Base-by-base conservation (phyloP, 176 grass and related monocot genomes). In the Triticum dicoccoides region DNA sequence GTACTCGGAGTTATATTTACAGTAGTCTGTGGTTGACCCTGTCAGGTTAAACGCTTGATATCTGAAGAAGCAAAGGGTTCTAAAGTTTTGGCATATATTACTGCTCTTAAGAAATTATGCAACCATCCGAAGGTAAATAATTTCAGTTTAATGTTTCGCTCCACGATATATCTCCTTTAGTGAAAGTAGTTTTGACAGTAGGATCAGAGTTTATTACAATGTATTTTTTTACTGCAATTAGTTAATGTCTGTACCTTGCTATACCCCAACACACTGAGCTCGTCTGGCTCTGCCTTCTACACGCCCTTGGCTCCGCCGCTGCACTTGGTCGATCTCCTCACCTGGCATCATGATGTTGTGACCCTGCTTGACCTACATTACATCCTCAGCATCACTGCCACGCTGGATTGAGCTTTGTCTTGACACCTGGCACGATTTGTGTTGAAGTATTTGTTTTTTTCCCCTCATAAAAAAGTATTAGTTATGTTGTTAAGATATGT, bases 81-180 rank as follows among this genome's bases (percentile, higher is more conserved):
- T 61, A 95, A 93, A 83, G 91, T 98, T 95, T 89, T 98, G 77
- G 96, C 96, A 61, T 98, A 92, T 89, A 98, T 98, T 88, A 98
- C 96, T 21, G 94, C 92, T 82, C 93, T 98, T 80, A 98, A 98
- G 79, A 98, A 98, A 84, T 88, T 98, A 81, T 98, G 96, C 88
- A 98, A 98, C 65, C 96, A 98, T 88, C 96, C 96, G 67, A 98
- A 98, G 96, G 96, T 95, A 94, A 87, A 73, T 74, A 70, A 51
- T 78, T 78, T 58, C 9, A 77, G 15, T 33, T 72, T 86, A 76
- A 67, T 81, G 37, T 69, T 85, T 54, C 5, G 15, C 51, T 2
- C 51, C 51, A 54, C 15, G 51, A 54, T 54, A 54, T 54, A 54
- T 54, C 51, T 18, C 27, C 34, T 75, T 66, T 20, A 41, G 35